Percentiles rank a stretch among this genome's conserved stretches.
Conservation (phyloP, 2,329 filamentous ascomycete species). For the Colletotrichum lupini region DNA sequence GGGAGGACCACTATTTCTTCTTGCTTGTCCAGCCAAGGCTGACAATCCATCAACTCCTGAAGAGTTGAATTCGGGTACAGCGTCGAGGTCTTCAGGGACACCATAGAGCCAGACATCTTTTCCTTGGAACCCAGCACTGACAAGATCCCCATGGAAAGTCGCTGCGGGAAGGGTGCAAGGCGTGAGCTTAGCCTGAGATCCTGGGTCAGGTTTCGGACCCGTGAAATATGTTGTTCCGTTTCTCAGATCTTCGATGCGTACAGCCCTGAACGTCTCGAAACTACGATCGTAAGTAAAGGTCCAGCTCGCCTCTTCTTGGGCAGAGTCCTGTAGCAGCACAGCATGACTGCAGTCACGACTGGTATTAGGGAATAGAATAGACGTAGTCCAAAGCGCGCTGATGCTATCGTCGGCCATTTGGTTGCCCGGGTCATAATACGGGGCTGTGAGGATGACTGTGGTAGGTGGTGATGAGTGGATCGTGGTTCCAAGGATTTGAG, state of each 20-base stretch:
- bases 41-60: slow-evolving; percentile 42
- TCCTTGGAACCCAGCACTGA: slow-evolving; percentile 78
- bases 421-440: slow-evolving; percentile 80
- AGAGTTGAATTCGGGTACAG: slow-evolving; percentile 58
- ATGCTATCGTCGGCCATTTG: slow-evolving; percentile 74
- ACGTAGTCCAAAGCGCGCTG: slow-evolving; percentile 85
- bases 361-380: slow-evolving; percentile 86
- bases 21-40: slow-evolving; percentile 40
- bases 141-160: slow-evolving; percentile 76
- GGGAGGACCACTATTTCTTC: slow-evolving; percentile 55
- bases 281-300: slow-evolving; percentile 82
- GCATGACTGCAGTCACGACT: slow-evolving; percentile 83
- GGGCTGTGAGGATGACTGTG: slow-evolving; percentile 82
- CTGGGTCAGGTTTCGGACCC: slow-evolving; percentile 68
- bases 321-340: slow-evolving; percentile 72
- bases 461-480: slow-evolving; percentile 71
- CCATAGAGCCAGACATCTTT: slow-evolving; percentile 84
- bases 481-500: slow-evolving; percentile 82
- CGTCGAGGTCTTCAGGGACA: slow-evolving; percentile 77
- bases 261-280: slow-evolving; percentile 82
- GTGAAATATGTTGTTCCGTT: slow-evolving; percentile 85
- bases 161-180: slow-evolving; percentile 78
- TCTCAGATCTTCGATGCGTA: slow-evolving; percentile 78
- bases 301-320: slow-evolving; percentile 76
- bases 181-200: slow-evolving; percentile 67